A percentile compares a stretch with the other conserved stretches of the same genome.
Evolutionary conservation across 1,284 basidiomycete species (phyloP).

Genomic region (Earliella scabrosa): DNA sequence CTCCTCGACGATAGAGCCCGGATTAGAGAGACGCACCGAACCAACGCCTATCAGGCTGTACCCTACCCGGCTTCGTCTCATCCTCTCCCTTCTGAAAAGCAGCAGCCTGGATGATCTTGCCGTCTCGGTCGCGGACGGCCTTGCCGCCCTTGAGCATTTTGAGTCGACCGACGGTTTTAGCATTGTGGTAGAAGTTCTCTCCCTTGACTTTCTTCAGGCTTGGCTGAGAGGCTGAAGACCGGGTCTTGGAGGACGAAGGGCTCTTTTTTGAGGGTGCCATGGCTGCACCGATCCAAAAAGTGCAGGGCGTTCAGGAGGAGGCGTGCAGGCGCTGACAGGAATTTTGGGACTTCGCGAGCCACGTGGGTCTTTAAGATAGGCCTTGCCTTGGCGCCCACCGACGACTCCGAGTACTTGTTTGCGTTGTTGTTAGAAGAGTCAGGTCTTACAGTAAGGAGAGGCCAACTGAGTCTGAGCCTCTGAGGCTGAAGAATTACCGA

Average conservation of each 20-base stretch:
- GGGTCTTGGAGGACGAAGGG: slow-evolving; percentile 46
- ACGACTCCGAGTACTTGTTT: too few species aligned
- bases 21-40: slow-evolving; percentile 70
- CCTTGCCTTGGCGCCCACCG: too few species aligned
- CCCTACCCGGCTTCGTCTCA: slow-evolving; percentile 85
- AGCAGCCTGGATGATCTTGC: slow-evolving; percentile 90
- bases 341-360: too few species aligned
- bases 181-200: slow-evolving; percentile 94
- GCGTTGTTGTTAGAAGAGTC: too few species aligned
- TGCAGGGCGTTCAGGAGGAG: too few species aligned
- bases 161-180: slow-evolving; percentile 79
- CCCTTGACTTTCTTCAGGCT: slow-evolving; percentile 81
- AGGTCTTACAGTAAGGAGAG: too few species aligned
- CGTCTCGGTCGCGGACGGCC: slow-evolving; percentile 85
- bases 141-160: slow-evolving; percentile 94
- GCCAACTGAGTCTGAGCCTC: too few species aligned
- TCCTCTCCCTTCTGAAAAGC: slow-evolving; percentile 92
- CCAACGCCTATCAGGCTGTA: slow-evolving; percentile 94
- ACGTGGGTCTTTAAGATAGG: too few species aligned
- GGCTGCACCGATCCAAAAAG: too few species aligned
- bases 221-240: slow-evolving; percentile 54
- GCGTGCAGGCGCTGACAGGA: too few species aligned
- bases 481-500: too few species aligned
- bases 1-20: neutral
- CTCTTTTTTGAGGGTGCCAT: slow-evolving; percentile 63